Conservation (phyloP, 257 asterid genomes). For the Fraxinus anomala region DNA sequence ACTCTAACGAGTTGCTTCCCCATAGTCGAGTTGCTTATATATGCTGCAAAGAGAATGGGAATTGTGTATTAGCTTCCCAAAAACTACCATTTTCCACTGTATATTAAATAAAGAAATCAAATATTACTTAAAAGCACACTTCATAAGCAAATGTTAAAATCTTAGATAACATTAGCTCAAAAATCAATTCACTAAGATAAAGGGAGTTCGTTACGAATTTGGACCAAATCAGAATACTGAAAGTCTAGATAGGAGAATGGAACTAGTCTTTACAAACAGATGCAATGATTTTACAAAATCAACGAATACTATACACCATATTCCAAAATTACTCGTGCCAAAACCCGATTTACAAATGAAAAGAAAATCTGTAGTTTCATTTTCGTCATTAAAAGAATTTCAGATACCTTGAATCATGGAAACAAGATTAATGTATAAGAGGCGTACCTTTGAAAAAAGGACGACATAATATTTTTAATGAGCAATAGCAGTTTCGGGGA, state of each 20-base stretch:
- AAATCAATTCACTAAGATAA: background rate
- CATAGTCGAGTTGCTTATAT: background rate
- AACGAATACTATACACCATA: background rate
- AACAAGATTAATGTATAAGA: background rate
- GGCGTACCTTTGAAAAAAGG: background rate
- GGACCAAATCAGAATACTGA: too few relatives aligned
- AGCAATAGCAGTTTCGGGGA: background rate
- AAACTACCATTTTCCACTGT: background rate
- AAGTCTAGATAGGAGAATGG: too few relatives aligned
- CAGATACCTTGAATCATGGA: background rate
- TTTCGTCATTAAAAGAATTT: background rate
- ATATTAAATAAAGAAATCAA: too few relatives aligned
- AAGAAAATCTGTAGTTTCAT: background rate
- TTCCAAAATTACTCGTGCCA: background rate
- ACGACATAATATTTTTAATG: background rate
- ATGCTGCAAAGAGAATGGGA: constrained; percentile 13
- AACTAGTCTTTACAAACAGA: background rate
- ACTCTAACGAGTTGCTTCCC: too few relatives aligned
- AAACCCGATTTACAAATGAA: background rate
- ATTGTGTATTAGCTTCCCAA: constrained; percentile 8
- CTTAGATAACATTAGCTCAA: background rate
- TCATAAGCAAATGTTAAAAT: background rate
- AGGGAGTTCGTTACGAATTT: background rate
- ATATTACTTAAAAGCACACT: background rate
- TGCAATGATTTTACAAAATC: background rate